Percentiles rank a stretch among this genome's conserved stretches.
Evolutionary conservation across 192 early-diverging fungal species (phyloP).

Genomic region (Podila horticola): DNA sequence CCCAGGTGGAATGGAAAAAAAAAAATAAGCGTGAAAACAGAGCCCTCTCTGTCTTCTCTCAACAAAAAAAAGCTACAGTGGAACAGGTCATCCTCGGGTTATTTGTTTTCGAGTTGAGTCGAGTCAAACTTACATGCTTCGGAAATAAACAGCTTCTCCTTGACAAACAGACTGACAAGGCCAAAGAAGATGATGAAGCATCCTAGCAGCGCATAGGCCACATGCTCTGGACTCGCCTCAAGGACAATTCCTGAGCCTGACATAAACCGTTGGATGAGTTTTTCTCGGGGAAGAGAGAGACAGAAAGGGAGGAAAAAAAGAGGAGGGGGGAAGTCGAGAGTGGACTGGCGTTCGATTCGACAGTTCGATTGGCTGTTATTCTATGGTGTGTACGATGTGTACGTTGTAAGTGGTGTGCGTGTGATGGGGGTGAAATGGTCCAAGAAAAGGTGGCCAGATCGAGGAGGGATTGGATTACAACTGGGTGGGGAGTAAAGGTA

Average conservation of each 20-base stretch:
- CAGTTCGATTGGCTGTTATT: too few species aligned
- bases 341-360: too few species aligned
- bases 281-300: not conserved
- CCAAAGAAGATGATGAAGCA: conserved; percentile 76
- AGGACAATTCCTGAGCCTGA: conserved; percentile 10
- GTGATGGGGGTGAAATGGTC: not conserved
- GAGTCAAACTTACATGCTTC: conserved; percentile 69
- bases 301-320: not conserved
- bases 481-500: not conserved
- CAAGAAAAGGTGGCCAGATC: not conserved
- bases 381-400: too few species aligned
- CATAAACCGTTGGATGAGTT: conserved; percentile 6
- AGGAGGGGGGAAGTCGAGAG: not conserved
- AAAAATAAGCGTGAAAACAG: not conserved
- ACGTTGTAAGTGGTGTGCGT: not conserved
- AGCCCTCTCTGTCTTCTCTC: not conserved
- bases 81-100: too few species aligned
- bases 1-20: not conserved
- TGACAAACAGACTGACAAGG: conserved; percentile 72
- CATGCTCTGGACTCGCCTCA: conserved; percentile 37
- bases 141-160: conserved; percentile 77
- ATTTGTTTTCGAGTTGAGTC: not conserved
- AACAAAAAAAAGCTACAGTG: not conserved
- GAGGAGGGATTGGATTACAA: not conserved
- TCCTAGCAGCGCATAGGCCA: conserved; percentile 66